Evolutionary conservation across 192 early-diverging fungal genomes (phyloP).

Genomic region (Podila epigama): DNA sequence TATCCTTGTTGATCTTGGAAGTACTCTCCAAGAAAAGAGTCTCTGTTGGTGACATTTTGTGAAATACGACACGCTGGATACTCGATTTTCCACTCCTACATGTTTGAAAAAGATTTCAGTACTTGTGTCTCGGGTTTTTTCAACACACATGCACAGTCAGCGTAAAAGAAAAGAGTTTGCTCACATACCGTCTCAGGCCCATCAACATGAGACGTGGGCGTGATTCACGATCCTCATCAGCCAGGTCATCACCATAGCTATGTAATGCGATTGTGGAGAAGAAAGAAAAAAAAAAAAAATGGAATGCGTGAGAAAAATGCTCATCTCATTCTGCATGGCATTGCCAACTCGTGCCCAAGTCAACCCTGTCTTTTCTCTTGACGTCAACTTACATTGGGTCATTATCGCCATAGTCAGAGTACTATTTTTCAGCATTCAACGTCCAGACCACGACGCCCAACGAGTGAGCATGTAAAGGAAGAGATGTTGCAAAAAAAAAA

Average conservation of each 20-base stretch:
- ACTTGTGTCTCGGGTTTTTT: not conserved
- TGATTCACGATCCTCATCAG: conserved; percentile 47
- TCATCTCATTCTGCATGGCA: too few species aligned
- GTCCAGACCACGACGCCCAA: too few species aligned
- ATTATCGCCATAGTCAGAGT: conserved; percentile 48
- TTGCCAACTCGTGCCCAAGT: not conserved
- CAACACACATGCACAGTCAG: not conserved
- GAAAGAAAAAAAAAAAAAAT: not conserved
- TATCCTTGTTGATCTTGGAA: conserved; percentile 72
- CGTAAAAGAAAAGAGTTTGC: not conserved
- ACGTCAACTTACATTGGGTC: conserved; percentile 37
- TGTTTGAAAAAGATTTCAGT: not conserved
- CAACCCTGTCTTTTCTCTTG: not conserved
- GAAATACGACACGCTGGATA: conserved; percentile 87
- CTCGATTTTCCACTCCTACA: conserved; percentile 84
- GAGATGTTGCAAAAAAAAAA: too few species aligned
- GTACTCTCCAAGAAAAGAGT: conserved; percentile 87
- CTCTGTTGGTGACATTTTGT: conserved; percentile 88
- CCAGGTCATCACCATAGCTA: conserved; percentile 49
- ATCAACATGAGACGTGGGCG: conserved; percentile 49
- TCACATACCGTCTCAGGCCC: conserved; percentile 37
- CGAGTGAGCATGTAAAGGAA: too few species aligned
- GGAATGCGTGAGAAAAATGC: not conserved
- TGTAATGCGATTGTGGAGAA: not conserved
- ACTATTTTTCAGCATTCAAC: conserved; percentile 9